Evolutionary conservation across 2,329 filamentous ascomycete genomes (phyloP).

Genomic region (Scleromitrula shiraiana): DNA sequence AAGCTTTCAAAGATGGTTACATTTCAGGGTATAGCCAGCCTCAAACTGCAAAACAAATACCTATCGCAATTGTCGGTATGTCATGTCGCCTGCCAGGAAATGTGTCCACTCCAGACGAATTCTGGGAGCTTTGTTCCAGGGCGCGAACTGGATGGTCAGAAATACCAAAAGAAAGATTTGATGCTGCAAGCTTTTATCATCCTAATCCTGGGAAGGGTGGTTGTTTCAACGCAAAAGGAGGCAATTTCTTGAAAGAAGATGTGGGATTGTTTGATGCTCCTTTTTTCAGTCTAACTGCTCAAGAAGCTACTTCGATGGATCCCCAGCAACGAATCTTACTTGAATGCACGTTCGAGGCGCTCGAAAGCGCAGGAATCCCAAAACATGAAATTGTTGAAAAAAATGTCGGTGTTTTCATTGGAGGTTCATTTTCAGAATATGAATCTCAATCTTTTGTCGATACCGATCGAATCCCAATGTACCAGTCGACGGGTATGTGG

Average conservation of each 20-base stretch:
- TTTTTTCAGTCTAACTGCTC: slow-evolving; percentile 6
- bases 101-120: slow-evolving; percentile 45
- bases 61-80: slow-evolving; percentile 44
- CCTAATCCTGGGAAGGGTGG: slow-evolving; percentile 7
- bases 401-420: slow-evolving; percentile 15
- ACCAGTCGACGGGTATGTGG: slow-evolving; percentile 41
- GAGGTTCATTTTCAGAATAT: slow-evolving; percentile 15
- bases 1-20: slow-evolving; percentile 9
- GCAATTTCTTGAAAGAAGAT: slow-evolving; percentile 7
- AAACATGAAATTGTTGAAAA: slow-evolving; percentile 13
- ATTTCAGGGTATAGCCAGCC: slow-evolving; percentile 7
- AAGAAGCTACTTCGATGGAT: slow-evolving; percentile 26
- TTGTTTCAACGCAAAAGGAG: slow-evolving; percentile 4
- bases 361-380: slow-evolving; percentile 23
- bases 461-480: slow-evolving; percentile 40
- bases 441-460: slow-evolving; percentile 29
- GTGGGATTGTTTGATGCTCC: slow-evolving; percentile 6
- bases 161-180: slow-evolving; percentile 10
- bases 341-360: slow-evolving; percentile 25
- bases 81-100: slow-evolving; percentile 43
- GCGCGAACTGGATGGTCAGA: slow-evolving; percentile 33
- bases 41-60: slow-evolving; percentile 7
- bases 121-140: slow-evolving; percentile 67
- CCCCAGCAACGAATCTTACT: slow-evolving; percentile 26
- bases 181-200: slow-evolving; percentile 7